phyloP scores from a whole-genome alignment of 2,329 filamentous ascomycete species.

The Rhexocercosporidium sp. region DNA sequence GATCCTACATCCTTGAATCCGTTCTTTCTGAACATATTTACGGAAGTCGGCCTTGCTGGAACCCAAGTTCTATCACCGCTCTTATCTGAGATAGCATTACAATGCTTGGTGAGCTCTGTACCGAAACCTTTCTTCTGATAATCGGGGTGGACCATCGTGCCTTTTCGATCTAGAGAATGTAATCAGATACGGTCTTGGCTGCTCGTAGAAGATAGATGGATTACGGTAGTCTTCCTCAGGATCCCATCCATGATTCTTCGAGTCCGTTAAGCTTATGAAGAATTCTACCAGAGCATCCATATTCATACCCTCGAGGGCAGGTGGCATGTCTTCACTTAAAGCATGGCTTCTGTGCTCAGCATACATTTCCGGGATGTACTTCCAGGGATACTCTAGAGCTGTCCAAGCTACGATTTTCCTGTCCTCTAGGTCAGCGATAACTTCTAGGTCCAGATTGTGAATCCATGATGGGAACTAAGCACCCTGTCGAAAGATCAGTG shows the following conservation, averaged over 20 bases:
- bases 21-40: slow-evolving; percentile 26
- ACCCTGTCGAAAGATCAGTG: slow-evolving; percentile 28
- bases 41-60: slow-evolving; percentile 21
- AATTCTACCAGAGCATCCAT: slow-evolving; percentile 22
- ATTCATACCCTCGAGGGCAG: slow-evolving; percentile 25
- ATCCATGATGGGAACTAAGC: not conserved
- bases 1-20: slow-evolving; percentile 26
- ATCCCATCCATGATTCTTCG: slow-evolving; percentile 30
- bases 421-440: not conserved
- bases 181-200: not conserved
- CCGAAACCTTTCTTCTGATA: slow-evolving; percentile 30
- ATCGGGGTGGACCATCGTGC: slow-evolving; percentile 30
- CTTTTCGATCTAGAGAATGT: slow-evolving; percentile 27
- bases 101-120: slow-evolving; percentile 26
- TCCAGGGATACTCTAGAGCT: slow-evolving; percentile 33
- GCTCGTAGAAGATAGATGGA: not conserved
- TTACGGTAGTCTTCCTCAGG: slow-evolving; percentile 33
- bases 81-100: slow-evolving; percentile 29
- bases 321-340: slow-evolving; percentile 19
- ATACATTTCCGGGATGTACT: slow-evolving; percentile 23
- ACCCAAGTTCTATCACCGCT: slow-evolving; percentile 24
- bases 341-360: slow-evolving; percentile 22
- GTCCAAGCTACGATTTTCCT: slow-evolving; percentile 35
- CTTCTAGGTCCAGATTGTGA: not conserved
- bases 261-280: slow-evolving; percentile 13